These are phyloP conservation scores for Papilionanthe hybrid DNA, from an alignment of 116 monocot species.

Conservation along the genomic window DNA sequence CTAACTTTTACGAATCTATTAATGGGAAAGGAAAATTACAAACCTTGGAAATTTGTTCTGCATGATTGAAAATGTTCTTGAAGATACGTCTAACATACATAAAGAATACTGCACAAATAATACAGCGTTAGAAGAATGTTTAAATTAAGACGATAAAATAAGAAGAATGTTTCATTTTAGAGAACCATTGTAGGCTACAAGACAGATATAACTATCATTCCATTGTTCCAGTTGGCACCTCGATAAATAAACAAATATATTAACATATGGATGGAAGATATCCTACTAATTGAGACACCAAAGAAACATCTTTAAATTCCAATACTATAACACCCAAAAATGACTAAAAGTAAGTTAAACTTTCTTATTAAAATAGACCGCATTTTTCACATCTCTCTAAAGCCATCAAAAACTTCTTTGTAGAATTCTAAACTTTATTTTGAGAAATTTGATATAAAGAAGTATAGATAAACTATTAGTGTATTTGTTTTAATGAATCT, in stretches of 20 bases:
- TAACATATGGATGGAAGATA: not conserved
- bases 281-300: not conserved
- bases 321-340: too few relatives aligned
- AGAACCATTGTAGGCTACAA: not conserved
- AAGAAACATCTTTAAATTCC: not conserved
- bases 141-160: slow-evolving; percentile 1
- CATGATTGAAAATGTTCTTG: slow-evolving; percentile 93
- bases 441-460: too few relatives aligned
- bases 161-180: not conserved
- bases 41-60: slow-evolving; percentile 97
- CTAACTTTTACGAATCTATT: not conserved
- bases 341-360: too few relatives aligned
- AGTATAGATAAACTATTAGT: too few relatives aligned
- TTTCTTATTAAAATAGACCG: too few relatives aligned
- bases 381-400: too few relatives aligned
- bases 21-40: slow-evolving; percentile 8
- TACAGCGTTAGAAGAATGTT: slow-evolving; percentile 1
- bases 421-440: too few relatives aligned
- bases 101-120: slow-evolving; percentile 71
- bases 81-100: slow-evolving; percentile 83
- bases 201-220: not conserved
- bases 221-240: not conserved
- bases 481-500: too few relatives aligned
- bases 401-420: too few relatives aligned
- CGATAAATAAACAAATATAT: not conserved